phyloP scores from a whole-genome alignment of 495 filamentous ascomycete species.

The Daldinia loculata region DNA sequence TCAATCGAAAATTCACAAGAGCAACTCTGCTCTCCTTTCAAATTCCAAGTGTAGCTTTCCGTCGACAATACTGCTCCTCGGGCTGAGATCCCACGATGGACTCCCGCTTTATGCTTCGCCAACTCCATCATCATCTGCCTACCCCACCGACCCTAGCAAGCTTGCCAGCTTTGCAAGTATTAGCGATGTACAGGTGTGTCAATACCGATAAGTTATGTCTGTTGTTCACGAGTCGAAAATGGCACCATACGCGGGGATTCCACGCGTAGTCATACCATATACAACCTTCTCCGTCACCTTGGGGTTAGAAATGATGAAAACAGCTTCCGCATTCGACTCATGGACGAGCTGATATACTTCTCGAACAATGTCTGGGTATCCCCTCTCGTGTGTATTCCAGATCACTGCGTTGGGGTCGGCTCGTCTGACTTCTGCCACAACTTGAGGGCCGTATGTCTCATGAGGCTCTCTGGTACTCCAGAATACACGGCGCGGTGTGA shows the following conservation, averaged over 20 bases:
- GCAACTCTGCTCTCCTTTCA: conserved; percentile 25
- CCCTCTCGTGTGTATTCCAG: conserved; percentile 57
- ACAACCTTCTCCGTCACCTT: conserved; percentile 75
- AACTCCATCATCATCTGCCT: background rate
- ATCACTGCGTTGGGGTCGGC: conserved; percentile 60
- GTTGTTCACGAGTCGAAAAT: conserved; percentile 76
- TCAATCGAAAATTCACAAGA: conserved; percentile 35
- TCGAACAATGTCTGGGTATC: conserved; percentile 61
- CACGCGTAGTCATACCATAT: conserved; percentile 74
- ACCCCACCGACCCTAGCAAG: background rate
- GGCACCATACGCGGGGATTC: conserved; percentile 77
- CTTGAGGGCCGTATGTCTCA: conserved; percentile 54
- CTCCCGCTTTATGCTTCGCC: conserved; percentile 18
- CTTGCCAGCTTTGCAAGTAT: conserved; percentile 11
- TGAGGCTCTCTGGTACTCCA: conserved; percentile 59
- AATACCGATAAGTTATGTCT: background rate
- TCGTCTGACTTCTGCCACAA: conserved; percentile 54
- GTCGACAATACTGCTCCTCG: conserved; percentile 37
- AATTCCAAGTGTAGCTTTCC: conserved; percentile 20
- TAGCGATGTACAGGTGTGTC: conserved; percentile 10
- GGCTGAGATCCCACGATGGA: conserved; percentile 31
- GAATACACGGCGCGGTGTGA: conserved; percentile 56
- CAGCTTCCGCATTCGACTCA: conserved; percentile 63
- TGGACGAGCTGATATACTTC: conserved; percentile 60
- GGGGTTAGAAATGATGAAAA: conserved; percentile 80